Conservation (phyloP, 768 basidiomycete species). For the Mycena maculata region DNA sequence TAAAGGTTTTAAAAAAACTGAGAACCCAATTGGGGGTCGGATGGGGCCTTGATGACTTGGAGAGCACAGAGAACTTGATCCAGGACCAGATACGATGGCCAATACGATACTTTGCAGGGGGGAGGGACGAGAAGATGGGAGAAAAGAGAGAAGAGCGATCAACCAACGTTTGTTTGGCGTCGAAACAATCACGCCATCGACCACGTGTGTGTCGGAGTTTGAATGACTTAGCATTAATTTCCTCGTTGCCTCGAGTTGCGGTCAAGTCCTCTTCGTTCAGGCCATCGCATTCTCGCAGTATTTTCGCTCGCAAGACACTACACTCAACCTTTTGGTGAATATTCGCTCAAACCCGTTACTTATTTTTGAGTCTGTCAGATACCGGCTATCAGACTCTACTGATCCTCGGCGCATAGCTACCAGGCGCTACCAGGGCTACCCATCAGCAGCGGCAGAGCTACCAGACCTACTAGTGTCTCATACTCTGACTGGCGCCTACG, state of each 20-base stretch:
- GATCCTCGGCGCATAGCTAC: no score
- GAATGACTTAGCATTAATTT: background rate
- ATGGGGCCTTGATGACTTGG: no score
- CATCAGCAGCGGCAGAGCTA: background rate
- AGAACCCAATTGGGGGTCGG: no score
- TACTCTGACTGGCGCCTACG: background rate
- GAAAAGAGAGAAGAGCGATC: background rate
- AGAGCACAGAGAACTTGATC: no score
- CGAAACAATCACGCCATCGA: background rate
- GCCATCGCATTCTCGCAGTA: background rate
- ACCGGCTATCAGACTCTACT: background rate
- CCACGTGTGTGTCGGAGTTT: background rate
- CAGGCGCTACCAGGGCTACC: background rate
- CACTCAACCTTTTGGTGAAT: background rate
- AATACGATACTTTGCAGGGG: background rate
- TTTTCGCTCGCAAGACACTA: background rate
- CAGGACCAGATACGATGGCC: no score
- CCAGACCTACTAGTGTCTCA: background rate
- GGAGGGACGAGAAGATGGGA: background rate
- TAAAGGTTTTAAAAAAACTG: no score
- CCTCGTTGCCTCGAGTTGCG: background rate
- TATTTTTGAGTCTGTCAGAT: background rate
- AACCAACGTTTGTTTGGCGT: background rate
- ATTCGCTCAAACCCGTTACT: background rate
- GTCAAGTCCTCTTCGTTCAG: background rate